Conservation (phyloP, 768 basidiomycete species). For the Kwoniella heveanensis region DNA sequence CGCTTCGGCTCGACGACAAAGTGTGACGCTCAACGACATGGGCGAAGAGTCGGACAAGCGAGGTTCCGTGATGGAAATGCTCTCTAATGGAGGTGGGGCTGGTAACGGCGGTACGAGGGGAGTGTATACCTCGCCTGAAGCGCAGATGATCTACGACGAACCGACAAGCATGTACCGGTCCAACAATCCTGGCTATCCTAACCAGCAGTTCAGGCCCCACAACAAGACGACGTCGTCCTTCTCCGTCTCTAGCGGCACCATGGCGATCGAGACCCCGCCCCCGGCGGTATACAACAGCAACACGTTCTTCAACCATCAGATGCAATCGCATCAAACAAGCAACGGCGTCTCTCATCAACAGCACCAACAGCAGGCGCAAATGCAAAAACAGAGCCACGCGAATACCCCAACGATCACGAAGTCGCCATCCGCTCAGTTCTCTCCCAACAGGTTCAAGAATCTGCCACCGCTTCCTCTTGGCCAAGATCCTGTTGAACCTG, state of each 20-base stretch:
- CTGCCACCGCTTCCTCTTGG: constrained; percentile 47
- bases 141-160: constrained; percentile 18
- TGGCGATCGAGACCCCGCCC: constrained; percentile 33
- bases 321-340: background rate
- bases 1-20: constrained; percentile 13
- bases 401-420: constrained; percentile 4
- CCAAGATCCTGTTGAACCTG: background rate
- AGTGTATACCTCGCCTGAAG: constrained; percentile 11
- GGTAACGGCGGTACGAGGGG: constrained; percentile 1
- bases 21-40: constrained; percentile 7
- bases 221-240: constrained; percentile 44
- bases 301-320: constrained; percentile 20
- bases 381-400: background rate
- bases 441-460: constrained; percentile 48
- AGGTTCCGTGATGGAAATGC: constrained; percentile 26
- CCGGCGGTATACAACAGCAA: constrained; percentile 6
- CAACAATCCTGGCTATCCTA: constrained; percentile 81
- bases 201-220: constrained; percentile 60
- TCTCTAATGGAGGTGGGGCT: background rate
- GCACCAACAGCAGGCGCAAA: background rate
- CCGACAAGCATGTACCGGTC: constrained; percentile 76
- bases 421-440: constrained; percentile 22
- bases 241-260: constrained; percentile 39
- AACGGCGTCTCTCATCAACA: background rate
- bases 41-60: constrained; percentile 13